Evolutionary conservation across 2,329 filamentous ascomycete genomes (phyloP).

Genomic region (Exophiala sp.): DNA sequence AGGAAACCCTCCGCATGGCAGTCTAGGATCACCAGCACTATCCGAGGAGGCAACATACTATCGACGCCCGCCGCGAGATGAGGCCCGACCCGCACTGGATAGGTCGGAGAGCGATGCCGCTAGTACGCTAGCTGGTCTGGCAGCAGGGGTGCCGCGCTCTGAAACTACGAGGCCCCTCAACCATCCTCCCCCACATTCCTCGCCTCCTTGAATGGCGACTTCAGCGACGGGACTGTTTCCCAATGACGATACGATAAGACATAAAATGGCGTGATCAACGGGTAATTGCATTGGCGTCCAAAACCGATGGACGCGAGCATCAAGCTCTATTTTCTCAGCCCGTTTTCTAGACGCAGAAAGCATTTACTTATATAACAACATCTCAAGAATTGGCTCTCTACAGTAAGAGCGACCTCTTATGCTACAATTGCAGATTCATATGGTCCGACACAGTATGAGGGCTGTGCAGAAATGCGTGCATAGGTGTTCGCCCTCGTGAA

Average conservation of each 20-base stretch:
- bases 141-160: constrained; percentile 13
- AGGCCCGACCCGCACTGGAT: constrained; percentile 10
- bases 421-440: no score
- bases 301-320: no score
- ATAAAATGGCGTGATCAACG: background rate
- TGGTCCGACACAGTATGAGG: no score
- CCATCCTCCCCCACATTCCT: constrained; percentile 6
- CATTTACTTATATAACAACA: no score
- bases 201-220: constrained; percentile 1
- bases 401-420: no score
- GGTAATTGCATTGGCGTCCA: no score
- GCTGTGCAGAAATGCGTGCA: no score
- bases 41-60: constrained; percentile 6
- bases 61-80: constrained; percentile 13
- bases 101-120: constrained; percentile 27
- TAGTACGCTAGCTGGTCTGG: constrained; percentile 24
- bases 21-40: constrained; percentile 10
- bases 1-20: background rate
- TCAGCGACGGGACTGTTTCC: constrained; percentile 3
- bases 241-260: constrained; percentile 9
- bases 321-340: no score
- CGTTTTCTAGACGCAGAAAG: no score
- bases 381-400: no score
- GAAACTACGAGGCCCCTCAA: constrained; percentile 7
- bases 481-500: no score